A percentile compares a stretch with the other conserved stretches of the same genome.
Conservation (phyloP, 2,329 filamentous ascomycete species). For the Xylariaceae sp. region DNA sequence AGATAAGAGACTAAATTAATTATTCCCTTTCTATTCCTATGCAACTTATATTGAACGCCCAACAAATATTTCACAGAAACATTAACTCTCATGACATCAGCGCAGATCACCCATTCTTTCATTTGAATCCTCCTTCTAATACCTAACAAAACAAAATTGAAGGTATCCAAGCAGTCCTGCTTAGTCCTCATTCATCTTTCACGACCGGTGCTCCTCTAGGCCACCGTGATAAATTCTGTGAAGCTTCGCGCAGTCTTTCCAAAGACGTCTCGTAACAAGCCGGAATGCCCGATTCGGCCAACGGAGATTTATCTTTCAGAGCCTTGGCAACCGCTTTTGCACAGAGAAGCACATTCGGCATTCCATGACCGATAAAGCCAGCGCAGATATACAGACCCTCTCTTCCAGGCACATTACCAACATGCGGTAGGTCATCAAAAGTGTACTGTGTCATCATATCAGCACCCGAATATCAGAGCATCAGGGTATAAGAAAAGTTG, state of each 20-base stretch:
- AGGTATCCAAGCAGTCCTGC: too few relatives aligned
- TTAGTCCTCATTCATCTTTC: conserved; percentile 1
- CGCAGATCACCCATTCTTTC: conserved; percentile 1
- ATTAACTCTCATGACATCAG: conserved; percentile 20
- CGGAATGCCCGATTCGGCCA: conserved; percentile 34
- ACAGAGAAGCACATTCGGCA: conserved; percentile 37
- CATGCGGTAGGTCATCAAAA: conserved; percentile 32
- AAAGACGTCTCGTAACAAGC: conserved; percentile 33
- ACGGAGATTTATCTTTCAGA: conserved; percentile 29
- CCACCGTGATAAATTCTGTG: background rate
- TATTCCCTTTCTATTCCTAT: too few relatives aligned
- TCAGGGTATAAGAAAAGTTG: background rate
- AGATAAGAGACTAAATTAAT: too few relatives aligned
- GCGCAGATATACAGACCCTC: conserved; percentile 34
- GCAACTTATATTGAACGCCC: too few relatives aligned
- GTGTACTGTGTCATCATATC: conserved; percentile 28
- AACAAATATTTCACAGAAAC: background rate
- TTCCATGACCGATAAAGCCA: conserved; percentile 38
- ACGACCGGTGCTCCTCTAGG: conserved; percentile 1
- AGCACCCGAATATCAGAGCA: background rate
- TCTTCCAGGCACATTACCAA: conserved; percentile 34
- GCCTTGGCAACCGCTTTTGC: conserved; percentile 34
- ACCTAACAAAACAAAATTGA: background rate
- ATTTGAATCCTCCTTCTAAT: background rate
- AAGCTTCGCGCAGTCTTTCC: conserved; percentile 28